Evolutionary conservation across 805 yeast genomes (phyloP), one percentile per base, ranked within the genome.

Genomic region (Blastobotrys americana): DNA sequence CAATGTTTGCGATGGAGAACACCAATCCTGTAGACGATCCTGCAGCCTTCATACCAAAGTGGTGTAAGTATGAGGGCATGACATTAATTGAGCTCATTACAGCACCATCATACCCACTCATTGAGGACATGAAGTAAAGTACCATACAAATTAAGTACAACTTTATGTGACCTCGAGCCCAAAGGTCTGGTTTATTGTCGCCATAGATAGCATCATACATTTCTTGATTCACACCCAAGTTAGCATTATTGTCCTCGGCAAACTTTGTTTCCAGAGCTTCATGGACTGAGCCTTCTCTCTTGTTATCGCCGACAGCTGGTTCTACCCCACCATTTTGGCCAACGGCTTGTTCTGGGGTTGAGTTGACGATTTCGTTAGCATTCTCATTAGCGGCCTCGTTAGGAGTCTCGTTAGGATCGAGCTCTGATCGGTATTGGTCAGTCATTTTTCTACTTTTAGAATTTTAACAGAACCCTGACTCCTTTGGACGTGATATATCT

Each of bases 61-160:
- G 41, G 21, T 44, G 44, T 16, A 27, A 43, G 22, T 44, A 47
- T 20, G 35, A 22, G 10, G 27, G 45, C 41, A 45, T 34, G 9
- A 45, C 50, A 28, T 47, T 47, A 27, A 47, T 44, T n/a, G 45
- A 35, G 18, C 50, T 45, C 45, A 47, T 41, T 18, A 47, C 37
- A 4, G 48, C 34, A 17, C 50, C 50, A 28, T 47, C 50, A 23
- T 39, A 47, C 2, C 50, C 50, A 13, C 10, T 8, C 31, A 25
- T 25, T 25, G 31, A 25, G 10, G 31, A 25, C 31, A 25, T 25
- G 31, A 25, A 25, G 31, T 25, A 25, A 8, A 25, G 31, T 25
- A 25, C 31, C 31, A 13, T 25, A 25, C 31, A 25, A 13, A 25
- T 25, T 13, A 25, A 8, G 31, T 25, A 25, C 31, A 25, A 13